A percentile compares a stretch with the other conserved stretches of the same genome.
These are phyloP conservation scores for Xylaria sp. DNA, from an alignment of 2,329 filamentous ascomycete genomes.

Conservation along the genomic window DNA sequence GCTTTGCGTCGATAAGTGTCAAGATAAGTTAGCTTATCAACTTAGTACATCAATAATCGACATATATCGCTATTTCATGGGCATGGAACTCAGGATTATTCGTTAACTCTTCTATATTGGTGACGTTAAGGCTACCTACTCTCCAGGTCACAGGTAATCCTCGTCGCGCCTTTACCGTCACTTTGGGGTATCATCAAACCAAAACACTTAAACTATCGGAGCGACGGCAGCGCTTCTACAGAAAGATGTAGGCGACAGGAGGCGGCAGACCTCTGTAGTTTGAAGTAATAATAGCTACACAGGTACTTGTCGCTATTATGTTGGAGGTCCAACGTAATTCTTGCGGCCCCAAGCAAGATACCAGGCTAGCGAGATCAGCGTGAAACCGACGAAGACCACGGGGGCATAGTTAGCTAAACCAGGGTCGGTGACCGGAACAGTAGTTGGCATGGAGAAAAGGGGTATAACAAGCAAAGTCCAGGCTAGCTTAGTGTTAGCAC, in stretches of 20 bases:
- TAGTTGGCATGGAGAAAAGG: slow-evolving; percentile 77
- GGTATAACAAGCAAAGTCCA: slow-evolving; percentile 77
- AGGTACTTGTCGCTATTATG: slow-evolving; percentile 29
- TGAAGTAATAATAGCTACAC: background rate
- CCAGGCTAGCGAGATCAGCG: slow-evolving; percentile 69
- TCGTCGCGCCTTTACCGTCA: slow-evolving; percentile 21
- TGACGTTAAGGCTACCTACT: slow-evolving; percentile 8
- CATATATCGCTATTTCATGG: background rate
- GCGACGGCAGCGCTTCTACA: slow-evolving; percentile 7
- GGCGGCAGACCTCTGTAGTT: slow-evolving; percentile 9
- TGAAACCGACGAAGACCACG: slow-evolving; percentile 76
- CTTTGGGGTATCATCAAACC: slow-evolving; percentile 28
- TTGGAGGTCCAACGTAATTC: slow-evolving; percentile 73
- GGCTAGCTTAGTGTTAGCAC: slow-evolving; percentile 53
- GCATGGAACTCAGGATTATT: background rate
- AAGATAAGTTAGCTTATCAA: background rate
- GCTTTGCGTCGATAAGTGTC: background rate
- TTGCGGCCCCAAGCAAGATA: slow-evolving; percentile 76
- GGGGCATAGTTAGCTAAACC: slow-evolving; percentile 77
- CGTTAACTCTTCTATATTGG: slow-evolving; percentile 17
- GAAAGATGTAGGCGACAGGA: background rate
- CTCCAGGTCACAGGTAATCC: slow-evolving; percentile 7
- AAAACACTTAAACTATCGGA: slow-evolving; percentile 18
- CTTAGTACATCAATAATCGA: background rate
- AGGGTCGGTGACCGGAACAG: slow-evolving; percentile 65